A percentile compares a stretch with the other conserved stretches of the same genome.
These are phyloP conservation scores for Nepenthes alata DNA, from an alignment of 179 eudicot species.

Conservation along the genomic window DNA sequence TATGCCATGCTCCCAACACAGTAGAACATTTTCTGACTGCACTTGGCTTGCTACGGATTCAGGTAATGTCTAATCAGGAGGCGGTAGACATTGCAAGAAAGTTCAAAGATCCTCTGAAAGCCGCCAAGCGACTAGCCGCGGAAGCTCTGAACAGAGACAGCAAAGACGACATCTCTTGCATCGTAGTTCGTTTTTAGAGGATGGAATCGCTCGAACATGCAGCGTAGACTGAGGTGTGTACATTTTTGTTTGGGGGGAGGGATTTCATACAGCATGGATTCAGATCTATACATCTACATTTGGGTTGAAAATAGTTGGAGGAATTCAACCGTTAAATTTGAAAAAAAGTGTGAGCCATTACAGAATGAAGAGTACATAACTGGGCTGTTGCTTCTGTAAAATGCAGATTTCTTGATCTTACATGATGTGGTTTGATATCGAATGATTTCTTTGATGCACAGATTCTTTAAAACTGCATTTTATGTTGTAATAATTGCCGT, in stretches of 20 bases:
- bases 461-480: neutral
- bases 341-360: neutral
- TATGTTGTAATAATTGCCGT: neutral
- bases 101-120: slow-evolving; percentile 28
- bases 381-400: neutral
- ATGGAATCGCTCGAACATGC: neutral
- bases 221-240: neutral
- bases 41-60: slow-evolving; percentile 2
- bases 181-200: slow-evolving; percentile 32
- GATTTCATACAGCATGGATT: neutral
- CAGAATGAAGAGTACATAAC: neutral
- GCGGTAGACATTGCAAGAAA: slow-evolving; percentile 28
- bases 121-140: slow-evolving; percentile 29
- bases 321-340: neutral
- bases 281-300: neutral
- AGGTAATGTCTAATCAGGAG: slow-evolving; percentile 35
- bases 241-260: neutral
- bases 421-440: neutral
- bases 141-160: slow-evolving; percentile 37
- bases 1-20: too few relatives aligned
- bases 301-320: neutral
- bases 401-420: neutral
- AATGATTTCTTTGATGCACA: slow-evolving; percentile 1
- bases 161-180: slow-evolving; percentile 44
- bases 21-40: too few relatives aligned